These are phyloP conservation scores for Auriculariales sp. DNA, from an alignment of 768 basidiomycete species.

Conservation along the genomic window DNA sequence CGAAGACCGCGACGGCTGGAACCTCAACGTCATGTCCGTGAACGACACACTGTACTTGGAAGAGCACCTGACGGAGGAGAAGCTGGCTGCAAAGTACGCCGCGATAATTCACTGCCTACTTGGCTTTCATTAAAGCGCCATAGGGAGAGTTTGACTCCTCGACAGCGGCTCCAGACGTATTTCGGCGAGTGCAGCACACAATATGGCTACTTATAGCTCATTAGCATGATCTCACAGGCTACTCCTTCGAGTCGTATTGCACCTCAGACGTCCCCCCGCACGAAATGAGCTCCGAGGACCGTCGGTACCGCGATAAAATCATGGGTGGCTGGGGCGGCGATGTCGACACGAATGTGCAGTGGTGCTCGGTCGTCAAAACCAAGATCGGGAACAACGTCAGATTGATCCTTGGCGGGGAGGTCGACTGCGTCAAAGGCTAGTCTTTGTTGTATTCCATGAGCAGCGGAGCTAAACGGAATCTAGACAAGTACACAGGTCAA, in stretches of 20 bases:
- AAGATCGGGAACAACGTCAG: constrained; percentile 60
- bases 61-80: constrained; percentile 48
- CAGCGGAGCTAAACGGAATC: neutral
- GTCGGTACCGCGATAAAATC: neutral
- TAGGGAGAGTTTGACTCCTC: constrained; percentile 54
- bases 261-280: constrained; percentile 27
- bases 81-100: constrained; percentile 49
- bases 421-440: constrained; percentile 74
- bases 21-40: constrained; percentile 69
- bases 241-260: constrained; percentile 82
- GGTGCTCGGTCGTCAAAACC: constrained; percentile 82
- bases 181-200: constrained; percentile 41
- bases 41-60: constrained; percentile 61
- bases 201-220: no score
- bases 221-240: no score
- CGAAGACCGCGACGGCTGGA: constrained; percentile 67
- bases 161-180: constrained; percentile 52
- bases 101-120: neutral
- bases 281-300: neutral
- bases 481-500: constrained; percentile 46
- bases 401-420: constrained; percentile 76
- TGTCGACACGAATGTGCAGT: constrained; percentile 79
- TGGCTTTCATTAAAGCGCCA: neutral
- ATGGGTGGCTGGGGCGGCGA: constrained; percentile 64
- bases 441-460: constrained; percentile 1